phyloP scores from a whole-genome alignment of 2,329 filamentous ascomycete genomes.

The Cercospora nicotianae region DNA sequence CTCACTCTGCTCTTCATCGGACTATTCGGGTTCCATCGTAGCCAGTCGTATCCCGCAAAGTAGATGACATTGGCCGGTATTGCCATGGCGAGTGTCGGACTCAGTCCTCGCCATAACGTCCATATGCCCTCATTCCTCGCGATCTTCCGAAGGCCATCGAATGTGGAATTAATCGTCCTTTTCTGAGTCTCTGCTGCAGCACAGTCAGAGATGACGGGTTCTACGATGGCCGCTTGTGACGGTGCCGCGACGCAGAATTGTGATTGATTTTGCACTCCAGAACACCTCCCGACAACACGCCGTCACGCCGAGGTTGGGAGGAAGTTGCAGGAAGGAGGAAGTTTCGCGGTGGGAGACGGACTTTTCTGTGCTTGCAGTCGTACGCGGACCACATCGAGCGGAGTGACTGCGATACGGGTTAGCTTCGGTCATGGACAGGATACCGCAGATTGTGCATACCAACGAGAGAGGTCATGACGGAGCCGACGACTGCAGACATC shows the following conservation, averaged over 20 bases:
- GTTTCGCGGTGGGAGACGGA: slow-evolving; percentile 54
- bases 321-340: slow-evolving; percentile 64
- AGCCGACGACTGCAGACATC: slow-evolving; percentile 88
- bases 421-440: not conserved
- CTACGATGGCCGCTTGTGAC: slow-evolving; percentile 34
- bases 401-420: slow-evolving; percentile 66
- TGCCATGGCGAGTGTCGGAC: slow-evolving; percentile 91
- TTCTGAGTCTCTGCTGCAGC: slow-evolving; percentile 84
- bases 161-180: slow-evolving; percentile 81
- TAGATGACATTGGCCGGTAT: slow-evolving; percentile 97
- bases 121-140: slow-evolving; percentile 84
- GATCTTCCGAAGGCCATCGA: slow-evolving; percentile 92
- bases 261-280: slow-evolving; percentile 82
- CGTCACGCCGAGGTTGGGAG: slow-evolving; percentile 84
- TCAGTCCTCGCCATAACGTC: slow-evolving; percentile 88
- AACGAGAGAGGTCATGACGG: slow-evolving; percentile 82
- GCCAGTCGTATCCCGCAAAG: slow-evolving; percentile 96
- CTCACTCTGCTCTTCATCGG: slow-evolving; percentile 63
- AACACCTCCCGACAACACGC: slow-evolving; percentile 97
- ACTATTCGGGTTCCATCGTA: slow-evolving; percentile 71
- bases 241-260: slow-evolving; percentile 71
- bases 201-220: slow-evolving; percentile 59
- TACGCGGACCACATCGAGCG: slow-evolving; percentile 93
- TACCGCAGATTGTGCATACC: slow-evolving; percentile 55
- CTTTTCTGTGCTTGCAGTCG: slow-evolving; percentile 82